Base-by-base conservation (phyloP, 352 stramenopile species). In the Elongisporangium anandrum region DNA sequence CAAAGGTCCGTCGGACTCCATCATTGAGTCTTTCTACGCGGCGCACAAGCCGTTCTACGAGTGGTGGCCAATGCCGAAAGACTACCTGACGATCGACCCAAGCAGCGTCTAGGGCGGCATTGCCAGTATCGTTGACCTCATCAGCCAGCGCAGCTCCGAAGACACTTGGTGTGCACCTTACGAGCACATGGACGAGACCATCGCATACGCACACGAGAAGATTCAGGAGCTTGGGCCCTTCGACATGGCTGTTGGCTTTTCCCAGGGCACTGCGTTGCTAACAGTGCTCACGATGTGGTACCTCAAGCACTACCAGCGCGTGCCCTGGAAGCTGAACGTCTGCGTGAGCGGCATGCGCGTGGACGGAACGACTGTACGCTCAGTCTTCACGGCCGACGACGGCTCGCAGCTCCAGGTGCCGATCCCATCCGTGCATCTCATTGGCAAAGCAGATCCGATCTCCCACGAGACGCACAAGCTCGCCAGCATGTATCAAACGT, bases 171-270 rank as follows among this genome's bases (percentile, higher is more conserved):
- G 55, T 16, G 69, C 69, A 49, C 19, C 50, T 17, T 73, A 75
- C 26, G 69, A 73, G 10, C 61, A 73, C 49, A 60, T 79, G 24
- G 64, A 81, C 12, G 50, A 59, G 20, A 57, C 69, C 6, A 64
- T 90, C 22, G 73, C 84, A 53, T 82, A 73, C 52, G 75, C 93
- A 60, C 64, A 85, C 49, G 60, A 82, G 24, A 74, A 90, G 61
- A 58, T 94, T 1, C 54, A 67, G 2, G 53, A 75, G 39, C 58
- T 92, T 12, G 86, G 84, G 9, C 77, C 86, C 8, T 88, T 91
- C 45, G 86, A 95, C 56, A 64, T 91, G 54, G 78, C 87, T 17
- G 50, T 92, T 6, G 83, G 82, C 13, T 95, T 95, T 51, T 93
- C 81, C 2, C 87, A 95, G 54, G 87, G 87, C 47, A 73, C 79